Conservation (phyloP, 257 asterid genomes). For the Gentiana straminea region DNA sequence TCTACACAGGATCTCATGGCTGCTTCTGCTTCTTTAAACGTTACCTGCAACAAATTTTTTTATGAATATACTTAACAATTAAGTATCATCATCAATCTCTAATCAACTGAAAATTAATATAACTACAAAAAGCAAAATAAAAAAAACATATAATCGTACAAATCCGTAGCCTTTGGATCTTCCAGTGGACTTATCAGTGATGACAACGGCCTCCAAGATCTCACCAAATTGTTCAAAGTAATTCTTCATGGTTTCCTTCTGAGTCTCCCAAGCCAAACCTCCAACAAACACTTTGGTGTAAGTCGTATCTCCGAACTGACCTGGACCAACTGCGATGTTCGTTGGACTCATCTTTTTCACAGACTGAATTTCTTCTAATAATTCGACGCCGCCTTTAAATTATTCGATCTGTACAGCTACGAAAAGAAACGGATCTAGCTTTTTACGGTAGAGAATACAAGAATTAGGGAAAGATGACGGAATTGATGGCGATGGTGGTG, state of each 20-base stretch:
- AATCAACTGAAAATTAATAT: not conserved
- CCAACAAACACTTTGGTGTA: slow-evolving; percentile 94
- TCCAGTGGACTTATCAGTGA: slow-evolving; percentile 83
- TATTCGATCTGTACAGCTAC: slow-evolving; percentile 1
- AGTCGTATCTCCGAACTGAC: slow-evolving; percentile 86
- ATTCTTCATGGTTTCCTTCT: slow-evolving; percentile 88
- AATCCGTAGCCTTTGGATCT: slow-evolving; percentile 99
- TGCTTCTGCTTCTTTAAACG: slow-evolving; percentile 84
- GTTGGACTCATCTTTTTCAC: slow-evolving; percentile 43
- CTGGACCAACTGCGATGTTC: slow-evolving; percentile 14
- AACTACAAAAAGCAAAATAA: not conserved
- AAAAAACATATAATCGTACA: slow-evolving; percentile 21
- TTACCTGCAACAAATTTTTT: slow-evolving; percentile 36
- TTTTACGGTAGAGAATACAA: too few species aligned
- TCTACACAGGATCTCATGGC: slow-evolving; percentile 95
- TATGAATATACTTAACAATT: not conserved
- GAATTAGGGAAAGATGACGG: slow-evolving; percentile 2
- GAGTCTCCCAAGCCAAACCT: slow-evolving; percentile 99
- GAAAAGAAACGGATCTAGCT: not conserved
- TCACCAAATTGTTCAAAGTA: slow-evolving; percentile 97
- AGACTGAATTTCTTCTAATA: too few species aligned
- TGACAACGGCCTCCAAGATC: slow-evolving; percentile 91
- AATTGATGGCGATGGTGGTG: not conserved
- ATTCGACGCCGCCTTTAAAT: not conserved
- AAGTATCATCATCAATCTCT: not conserved